These are phyloP conservation scores for Musa troglodytarum DNA, from an alignment of 176 grass and related monocot genomes.

Conservation along the genomic window DNA sequence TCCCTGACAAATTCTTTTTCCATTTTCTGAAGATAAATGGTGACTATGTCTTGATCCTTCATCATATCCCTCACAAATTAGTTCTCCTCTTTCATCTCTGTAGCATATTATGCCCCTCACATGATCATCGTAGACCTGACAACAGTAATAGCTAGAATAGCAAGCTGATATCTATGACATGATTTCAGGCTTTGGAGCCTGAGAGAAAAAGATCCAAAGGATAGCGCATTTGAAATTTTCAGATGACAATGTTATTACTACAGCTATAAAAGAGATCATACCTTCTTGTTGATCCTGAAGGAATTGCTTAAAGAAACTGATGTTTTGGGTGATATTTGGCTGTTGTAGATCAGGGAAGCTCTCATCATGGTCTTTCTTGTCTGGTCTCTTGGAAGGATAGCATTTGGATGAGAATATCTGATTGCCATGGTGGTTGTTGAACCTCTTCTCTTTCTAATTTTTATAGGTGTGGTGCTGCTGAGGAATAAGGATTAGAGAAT, in stretches of 20 bases:
- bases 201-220: too few relatives aligned
- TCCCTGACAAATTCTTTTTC: neutral
- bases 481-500: neutral
- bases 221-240: neutral
- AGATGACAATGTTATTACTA: neutral
- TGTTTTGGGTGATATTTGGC: neutral
- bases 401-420: neutral
- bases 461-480: neutral
- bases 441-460: neutral
- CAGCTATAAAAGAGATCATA: neutral
- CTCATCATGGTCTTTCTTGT: too few relatives aligned
- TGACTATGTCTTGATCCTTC: too few relatives aligned
- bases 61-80: conserved; percentile 41
- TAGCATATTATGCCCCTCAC: conserved; percentile 41
- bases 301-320: neutral
- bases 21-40: neutral
- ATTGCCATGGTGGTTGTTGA: neutral
- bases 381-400: neutral
- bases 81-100: conserved; percentile 35
- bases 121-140: conserved; percentile 50
- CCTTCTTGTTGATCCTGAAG: neutral
- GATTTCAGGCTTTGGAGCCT: too few relatives aligned
- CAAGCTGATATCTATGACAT: neutral
- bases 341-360: neutral
- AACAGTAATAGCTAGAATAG: neutral